Percentiles rank a stretch among this genome's conserved stretches.
Evolutionary conservation across 176 grass and related monocot genomes (phyloP).

Genomic region (Carex myosuroides): DNA sequence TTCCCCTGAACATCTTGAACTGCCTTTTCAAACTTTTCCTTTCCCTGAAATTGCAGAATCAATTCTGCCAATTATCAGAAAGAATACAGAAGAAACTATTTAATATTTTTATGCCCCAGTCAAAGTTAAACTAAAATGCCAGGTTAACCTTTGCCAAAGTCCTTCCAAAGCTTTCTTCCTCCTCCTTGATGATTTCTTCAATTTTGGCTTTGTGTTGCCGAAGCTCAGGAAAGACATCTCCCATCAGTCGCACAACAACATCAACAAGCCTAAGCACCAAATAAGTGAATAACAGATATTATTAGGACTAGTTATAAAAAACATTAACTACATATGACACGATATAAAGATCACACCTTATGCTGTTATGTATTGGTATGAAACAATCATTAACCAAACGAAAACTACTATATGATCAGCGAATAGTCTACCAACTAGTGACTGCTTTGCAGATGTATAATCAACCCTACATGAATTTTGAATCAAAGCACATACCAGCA

Average conservation of each 20-base stretch:
- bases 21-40: constrained; percentile 91
- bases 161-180: constrained; percentile 96
- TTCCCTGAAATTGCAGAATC: constrained; percentile 48
- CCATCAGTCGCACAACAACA: constrained; percentile 73
- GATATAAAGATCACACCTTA: not conserved
- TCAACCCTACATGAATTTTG: not conserved
- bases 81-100: constrained; percentile 10
- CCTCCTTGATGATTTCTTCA: constrained; percentile 74
- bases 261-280: constrained; percentile 62
- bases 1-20: constrained; percentile 73
- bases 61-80: constrained; percentile 4
- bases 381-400: not conserved
- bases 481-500: not conserved
- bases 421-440: not conserved
- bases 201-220: constrained; percentile 61
- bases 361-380: not conserved
- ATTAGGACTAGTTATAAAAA: not conserved
- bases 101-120: not conserved
- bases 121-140: not conserved
- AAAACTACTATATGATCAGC: not conserved
- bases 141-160: constrained; percentile 81
- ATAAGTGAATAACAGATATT: not conserved
- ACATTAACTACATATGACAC: not conserved
- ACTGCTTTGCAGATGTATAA: not conserved
- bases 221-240: constrained; percentile 90